Base-by-base conservation (phyloP, 345 rosid species). In the Camelina laxa region DNA sequence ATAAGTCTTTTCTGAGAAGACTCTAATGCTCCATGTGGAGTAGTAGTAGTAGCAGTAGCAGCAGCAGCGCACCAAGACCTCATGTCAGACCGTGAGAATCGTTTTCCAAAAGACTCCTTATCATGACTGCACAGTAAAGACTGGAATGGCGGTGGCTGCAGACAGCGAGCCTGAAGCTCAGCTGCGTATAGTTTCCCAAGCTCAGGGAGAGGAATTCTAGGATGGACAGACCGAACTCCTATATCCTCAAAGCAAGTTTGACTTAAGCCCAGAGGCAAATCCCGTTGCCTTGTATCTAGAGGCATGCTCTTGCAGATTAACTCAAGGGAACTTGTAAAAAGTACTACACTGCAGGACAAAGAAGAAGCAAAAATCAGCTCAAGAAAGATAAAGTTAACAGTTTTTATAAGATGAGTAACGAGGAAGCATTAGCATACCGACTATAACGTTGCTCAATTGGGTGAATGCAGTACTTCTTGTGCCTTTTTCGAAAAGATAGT, bases 241-340 rank as follows among this genome's bases (percentile, higher is more conserved):
- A 63, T 66, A 81, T 84, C 80, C 70, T 74, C 69, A 49, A 86
- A 70, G 53, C 78, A 49, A 74, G 76, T 49, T 39, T 61, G 82
- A 66, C 55, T 71, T 47, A 73, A 53, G 66, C 67, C 61, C 60
- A 63, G 70, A 69, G 89, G 89, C 82, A 75, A 75, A 74, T 75
- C 82, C 44, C 44, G 62, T 73, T 67, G 86, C 79, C 82, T 62
- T 47, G 75, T 76, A 72, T 83, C 81, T 19, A 69, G 64, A 16
- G 87, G 83, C 56, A 85, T 62, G 74, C 82, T 84, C 85, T 78
- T 81, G 27, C 80, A 81, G 84, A 66, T 76, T 69, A 65, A 71
- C 78, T 55, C 58, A 54, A 75, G 83, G 83, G 30, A 75, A 78
- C 63, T 82, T 81, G 41, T 62, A 45, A 49, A 61, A 75, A 69